phyloP scores from a whole-genome alignment of 352 stramenopile genomes.

The Pythium aristosporum region DNA sequence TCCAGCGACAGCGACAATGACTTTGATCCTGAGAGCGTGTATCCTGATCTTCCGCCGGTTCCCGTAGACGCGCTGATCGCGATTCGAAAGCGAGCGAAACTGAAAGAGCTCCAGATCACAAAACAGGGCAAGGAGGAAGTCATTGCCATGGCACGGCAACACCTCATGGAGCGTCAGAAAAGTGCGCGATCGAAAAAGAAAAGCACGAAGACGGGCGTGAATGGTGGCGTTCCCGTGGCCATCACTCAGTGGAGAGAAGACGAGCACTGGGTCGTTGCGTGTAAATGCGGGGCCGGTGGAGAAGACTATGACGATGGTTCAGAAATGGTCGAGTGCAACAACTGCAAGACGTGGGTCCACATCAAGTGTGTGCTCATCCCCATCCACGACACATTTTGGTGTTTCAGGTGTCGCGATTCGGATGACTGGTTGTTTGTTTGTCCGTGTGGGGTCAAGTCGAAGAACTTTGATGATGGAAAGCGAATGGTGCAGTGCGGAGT shows the following conservation, averaged over 20 bases:
- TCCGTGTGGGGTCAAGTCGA: constrained; percentile 47
- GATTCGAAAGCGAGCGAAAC: constrained; percentile 48
- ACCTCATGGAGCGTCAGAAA: constrained; percentile 17
- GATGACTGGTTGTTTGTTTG: constrained; percentile 71
- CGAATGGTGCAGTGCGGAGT: constrained; percentile 75
- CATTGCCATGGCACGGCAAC: constrained; percentile 14
- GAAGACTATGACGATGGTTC: constrained; percentile 47
- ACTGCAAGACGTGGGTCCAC: constrained; percentile 55
- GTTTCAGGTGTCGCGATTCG: constrained; percentile 41
- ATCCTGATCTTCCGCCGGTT: constrained; percentile 50
- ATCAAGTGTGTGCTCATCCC: constrained; percentile 44
- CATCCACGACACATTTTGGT: constrained; percentile 56
- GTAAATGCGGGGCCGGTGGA: constrained; percentile 31
- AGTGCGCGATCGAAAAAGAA: constrained; percentile 36
- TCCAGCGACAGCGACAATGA: constrained; percentile 42
- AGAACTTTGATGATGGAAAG: constrained; percentile 67
- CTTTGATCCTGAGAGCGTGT: constrained; percentile 60
- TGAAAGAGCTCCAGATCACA: constrained; percentile 56
- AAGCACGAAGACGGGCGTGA: constrained; percentile 3
- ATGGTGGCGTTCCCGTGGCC: background rate
- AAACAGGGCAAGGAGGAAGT: constrained; percentile 37
- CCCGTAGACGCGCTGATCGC: constrained; percentile 62
- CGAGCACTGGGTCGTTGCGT: constrained; percentile 36
- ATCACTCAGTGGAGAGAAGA: constrained; percentile 24
- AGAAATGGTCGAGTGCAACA: constrained; percentile 41